phyloP scores from a whole-genome alignment of 169 alveolate genomes.

The Plasmodium vivax region DNA sequence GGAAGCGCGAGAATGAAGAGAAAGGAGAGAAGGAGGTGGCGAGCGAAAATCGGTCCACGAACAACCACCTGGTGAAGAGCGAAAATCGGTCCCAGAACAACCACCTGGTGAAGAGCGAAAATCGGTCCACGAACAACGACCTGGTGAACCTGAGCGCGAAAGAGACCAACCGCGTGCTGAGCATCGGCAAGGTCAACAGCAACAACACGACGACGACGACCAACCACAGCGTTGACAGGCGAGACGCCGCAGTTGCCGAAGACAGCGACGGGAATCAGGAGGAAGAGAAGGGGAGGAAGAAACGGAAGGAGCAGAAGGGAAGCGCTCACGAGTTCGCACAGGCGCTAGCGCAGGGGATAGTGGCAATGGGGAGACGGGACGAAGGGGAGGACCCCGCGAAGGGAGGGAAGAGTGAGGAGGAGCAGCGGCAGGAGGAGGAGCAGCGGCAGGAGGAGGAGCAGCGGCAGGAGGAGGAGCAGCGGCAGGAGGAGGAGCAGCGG shows the following conservation, averaged over 20 bases:
- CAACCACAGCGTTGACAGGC: background rate
- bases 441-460: background rate
- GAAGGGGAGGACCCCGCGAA: background rate
- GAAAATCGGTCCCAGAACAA: no score
- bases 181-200: background rate
- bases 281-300: background rate
- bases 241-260: background rate
- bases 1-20: background rate
- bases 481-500: no score
- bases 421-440: background rate
- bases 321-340: background rate
- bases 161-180: background rate
- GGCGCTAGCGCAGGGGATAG: background rate
- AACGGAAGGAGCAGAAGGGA: background rate
- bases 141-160: background rate
- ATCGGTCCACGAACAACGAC: background rate
- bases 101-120: no score
- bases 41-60: no score
- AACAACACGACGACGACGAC: background rate
- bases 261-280: background rate
- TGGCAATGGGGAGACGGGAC: background rate
- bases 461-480: no score
- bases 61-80: no score
- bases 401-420: background rate
- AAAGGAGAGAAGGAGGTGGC: background rate